phyloP scores from a whole-genome alignment of 2,329 filamentous ascomycete genomes.

The Talaromyces amestolkiae region DNA sequence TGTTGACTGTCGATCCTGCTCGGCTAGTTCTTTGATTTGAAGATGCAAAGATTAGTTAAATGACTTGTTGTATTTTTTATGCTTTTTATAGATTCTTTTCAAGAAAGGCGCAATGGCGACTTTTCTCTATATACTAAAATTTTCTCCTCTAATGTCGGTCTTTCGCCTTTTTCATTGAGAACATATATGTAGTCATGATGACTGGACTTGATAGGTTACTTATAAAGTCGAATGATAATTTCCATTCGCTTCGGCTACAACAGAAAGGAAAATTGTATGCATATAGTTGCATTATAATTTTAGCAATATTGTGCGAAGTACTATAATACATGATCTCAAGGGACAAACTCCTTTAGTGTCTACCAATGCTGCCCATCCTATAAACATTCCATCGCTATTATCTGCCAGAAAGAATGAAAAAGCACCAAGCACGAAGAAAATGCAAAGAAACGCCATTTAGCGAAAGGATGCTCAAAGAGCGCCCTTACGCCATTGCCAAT shows the following conservation, averaged over 20 bases:
- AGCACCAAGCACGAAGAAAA: neutral
- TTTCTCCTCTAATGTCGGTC: neutral
- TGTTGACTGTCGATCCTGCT: slow-evolving; percentile 77
- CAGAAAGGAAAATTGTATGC: neutral
- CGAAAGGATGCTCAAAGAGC: neutral
- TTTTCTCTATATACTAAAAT: neutral
- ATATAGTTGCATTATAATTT: neutral
- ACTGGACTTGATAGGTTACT: neutral
- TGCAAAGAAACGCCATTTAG: neutral
- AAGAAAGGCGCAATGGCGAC: neutral
- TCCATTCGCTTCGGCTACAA: neutral
- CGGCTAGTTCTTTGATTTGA: slow-evolving; percentile 58
- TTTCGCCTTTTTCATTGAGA: neutral
- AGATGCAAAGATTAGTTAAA: neutral
- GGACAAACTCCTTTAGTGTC: neutral
- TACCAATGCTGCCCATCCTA: neutral
- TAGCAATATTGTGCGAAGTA: neutral
- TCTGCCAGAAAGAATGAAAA: neutral
- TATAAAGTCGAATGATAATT: neutral
- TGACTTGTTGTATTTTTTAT: neutral
- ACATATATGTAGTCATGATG: neutral
- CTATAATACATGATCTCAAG: neutral
- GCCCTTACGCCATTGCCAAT: neutral
- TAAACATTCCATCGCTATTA: neutral
- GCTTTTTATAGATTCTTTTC: neutral